Evolutionary conservation across 2,329 filamentous ascomycete genomes (phyloP).

Genomic region (Neurospora crassa): DNA sequence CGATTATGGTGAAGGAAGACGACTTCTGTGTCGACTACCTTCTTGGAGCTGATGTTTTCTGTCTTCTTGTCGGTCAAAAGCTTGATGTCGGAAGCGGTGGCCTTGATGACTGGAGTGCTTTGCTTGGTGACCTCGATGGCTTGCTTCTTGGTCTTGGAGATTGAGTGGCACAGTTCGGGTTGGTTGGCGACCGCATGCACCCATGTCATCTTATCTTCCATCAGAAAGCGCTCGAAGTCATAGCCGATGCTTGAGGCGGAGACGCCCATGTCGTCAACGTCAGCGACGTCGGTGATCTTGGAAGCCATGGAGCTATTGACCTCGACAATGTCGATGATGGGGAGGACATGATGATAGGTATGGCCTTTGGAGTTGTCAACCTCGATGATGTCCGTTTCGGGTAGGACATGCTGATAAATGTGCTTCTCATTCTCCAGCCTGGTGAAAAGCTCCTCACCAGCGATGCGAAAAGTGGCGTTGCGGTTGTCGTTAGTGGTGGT

Average conservation of each 20-base stretch:
- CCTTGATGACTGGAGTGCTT: background rate
- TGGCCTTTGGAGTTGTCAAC: background rate
- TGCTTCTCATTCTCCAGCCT: background rate
- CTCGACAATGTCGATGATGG: background rate
- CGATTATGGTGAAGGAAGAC: background rate
- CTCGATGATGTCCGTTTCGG: background rate
- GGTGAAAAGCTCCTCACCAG: background rate
- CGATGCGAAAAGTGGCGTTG: background rate
- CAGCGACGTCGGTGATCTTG: background rate
- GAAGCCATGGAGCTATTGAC: background rate
- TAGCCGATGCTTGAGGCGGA: background rate
- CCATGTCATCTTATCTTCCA: background rate
- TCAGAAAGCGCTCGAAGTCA: background rate
- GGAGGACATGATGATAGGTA: rapidly evolving
- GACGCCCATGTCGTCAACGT: background rate
- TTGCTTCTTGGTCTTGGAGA: background rate
- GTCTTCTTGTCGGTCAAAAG: background rate
- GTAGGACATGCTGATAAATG: background rate
- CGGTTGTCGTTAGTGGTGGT: background rate
- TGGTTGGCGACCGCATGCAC: background rate
- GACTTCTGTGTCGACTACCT: background rate
- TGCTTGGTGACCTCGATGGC: background rate
- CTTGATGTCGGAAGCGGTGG: background rate
- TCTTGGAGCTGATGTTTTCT: background rate
- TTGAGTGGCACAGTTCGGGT: background rate